Base-by-base conservation (phyloP, 1,284 basidiomycete species). In the Leccinum fallax region DNA sequence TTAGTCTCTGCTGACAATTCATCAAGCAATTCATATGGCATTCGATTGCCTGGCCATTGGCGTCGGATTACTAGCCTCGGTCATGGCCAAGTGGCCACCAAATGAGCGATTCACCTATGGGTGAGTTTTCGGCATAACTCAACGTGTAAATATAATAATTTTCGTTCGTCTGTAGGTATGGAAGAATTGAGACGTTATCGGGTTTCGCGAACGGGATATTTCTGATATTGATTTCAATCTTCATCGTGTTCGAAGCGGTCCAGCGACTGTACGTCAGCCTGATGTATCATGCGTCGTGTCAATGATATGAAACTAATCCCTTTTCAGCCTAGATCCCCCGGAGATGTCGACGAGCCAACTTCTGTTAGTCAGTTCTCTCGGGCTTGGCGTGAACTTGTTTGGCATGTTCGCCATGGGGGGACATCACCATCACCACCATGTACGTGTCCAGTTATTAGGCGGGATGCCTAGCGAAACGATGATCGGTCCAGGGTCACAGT, bases 391-490 rank as follows among this genome's bases (percentile, higher is more conserved):
- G 61, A 99, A 99, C 75, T 77, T 99, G 32, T 98, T 98, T 70
- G 97, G 97, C 34, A 98, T 99, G 96, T 95, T 96, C 77, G 97
- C 97, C 1, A 99, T 97, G 82, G 97, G 97, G 7, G 94, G 94
- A 2, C 94, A 95, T 76, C 92, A 94, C 74, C 93, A 93, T 74
- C 93, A 95, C 74, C 93, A 95, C 75, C 93, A 94, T 78, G 87
- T 90, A 74, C 43, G 83, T 80, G 40, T 55, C 52, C 16, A 55
- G 46, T 51, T 24, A 19, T 24, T 21, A n/a, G 54, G 10, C 11
- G 28, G 10, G 53, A 49, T 61, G 1, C 24, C 2, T 53, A 7
- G 58, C 28, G 24, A 55, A 49, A 53, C n/a, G 24, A 55, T 46
- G 56, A 9, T 51, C 49, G 43, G 21, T 58, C 7, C 83, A 85